These are phyloP conservation scores for Saccharomycopsis fermentans DNA, from an alignment of 805 yeast species.

Conservation along the genomic window DNA sequence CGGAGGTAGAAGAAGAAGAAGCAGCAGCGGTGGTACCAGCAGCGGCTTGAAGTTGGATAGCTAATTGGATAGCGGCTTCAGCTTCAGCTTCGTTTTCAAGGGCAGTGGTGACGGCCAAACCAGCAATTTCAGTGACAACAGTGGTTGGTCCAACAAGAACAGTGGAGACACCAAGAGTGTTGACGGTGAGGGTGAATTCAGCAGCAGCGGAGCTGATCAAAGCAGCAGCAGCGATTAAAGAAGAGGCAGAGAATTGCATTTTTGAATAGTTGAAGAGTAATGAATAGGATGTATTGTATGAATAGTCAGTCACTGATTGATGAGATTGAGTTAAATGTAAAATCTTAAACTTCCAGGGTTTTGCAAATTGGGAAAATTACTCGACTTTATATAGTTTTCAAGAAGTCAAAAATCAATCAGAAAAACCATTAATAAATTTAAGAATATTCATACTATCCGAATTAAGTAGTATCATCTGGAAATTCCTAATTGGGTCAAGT, in stretches of 20 bases:
- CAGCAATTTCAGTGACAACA: neutral
- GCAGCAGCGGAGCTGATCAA: neutral
- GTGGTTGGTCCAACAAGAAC: neutral
- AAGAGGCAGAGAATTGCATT: neutral
- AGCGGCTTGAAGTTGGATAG: neutral
- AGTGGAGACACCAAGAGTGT: neutral
- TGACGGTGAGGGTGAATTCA: neutral
- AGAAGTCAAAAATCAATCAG: too few relatives aligned
- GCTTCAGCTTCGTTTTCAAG: neutral
- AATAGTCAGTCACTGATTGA: too few relatives aligned
- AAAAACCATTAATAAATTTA: too few relatives aligned
- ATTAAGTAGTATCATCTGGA: too few relatives aligned
- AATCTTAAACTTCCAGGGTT: too few relatives aligned
- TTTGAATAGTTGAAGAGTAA: neutral
- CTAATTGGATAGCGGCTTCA: neutral
- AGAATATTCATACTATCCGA: too few relatives aligned
- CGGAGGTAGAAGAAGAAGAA: neutral
- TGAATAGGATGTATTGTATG: too few relatives aligned
- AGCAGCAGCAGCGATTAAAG: constrained; percentile 1
- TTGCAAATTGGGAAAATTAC: too few relatives aligned
- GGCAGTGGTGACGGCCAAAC: neutral
- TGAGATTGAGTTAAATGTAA: too few relatives aligned
- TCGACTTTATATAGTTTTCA: too few relatives aligned
- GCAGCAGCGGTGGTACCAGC: neutral
- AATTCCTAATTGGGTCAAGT: too few relatives aligned